Base-by-base conservation (phyloP, 139 green algal genomes). In the Asterochloris erici region DNA sequence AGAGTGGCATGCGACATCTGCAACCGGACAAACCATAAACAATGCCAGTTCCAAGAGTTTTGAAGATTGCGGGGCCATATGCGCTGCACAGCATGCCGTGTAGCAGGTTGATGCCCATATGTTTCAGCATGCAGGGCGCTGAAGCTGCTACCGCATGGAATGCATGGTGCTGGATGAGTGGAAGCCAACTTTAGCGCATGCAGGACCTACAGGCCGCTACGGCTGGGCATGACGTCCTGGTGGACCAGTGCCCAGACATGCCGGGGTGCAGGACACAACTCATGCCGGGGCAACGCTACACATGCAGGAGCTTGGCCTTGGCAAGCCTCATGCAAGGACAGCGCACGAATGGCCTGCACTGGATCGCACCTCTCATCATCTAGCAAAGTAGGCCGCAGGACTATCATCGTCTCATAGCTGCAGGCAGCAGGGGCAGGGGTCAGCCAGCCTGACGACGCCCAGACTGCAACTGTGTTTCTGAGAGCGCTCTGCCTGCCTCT, bases 381-480 rank as follows among this genome's bases (percentile, higher is more conserved):
- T 63, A 78, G 90, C 77, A 98, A 82, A 27, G 89, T 86, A 19
- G 92, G 89, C 38, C 92, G 90, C 82, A 98, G 83, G 63, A 98
- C 90, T 28, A 98, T 88, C 93, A 98, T 96, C 23, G 94, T 98
- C 90, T 98, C 94, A 84, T 98, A 97, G 79, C 92, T 96, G 77
- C 73, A 73, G 73, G 14, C 38, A 54, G 38, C 38, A 54, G 6
- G 38, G 38, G 6, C 38, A 54, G 38, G 38, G 38, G 38, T 54
- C 38, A 54, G 38, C 38, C 38, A 54, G 68, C n/a, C 14, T 21
- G 21, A 47, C 74, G 63, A 21, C 17, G 11, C n/a, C 24, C n/a
- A 60, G n/a, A 60, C 17, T 16, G 6, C 38, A 11, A 54, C 29
- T 16, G 14, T 27, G 29, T 10, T 17, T 27, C n/a, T 79, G 74